Evolutionary conservation across 2,329 filamentous ascomycete species (phyloP).

Genomic region (Sarocladium oryzae): DNA sequence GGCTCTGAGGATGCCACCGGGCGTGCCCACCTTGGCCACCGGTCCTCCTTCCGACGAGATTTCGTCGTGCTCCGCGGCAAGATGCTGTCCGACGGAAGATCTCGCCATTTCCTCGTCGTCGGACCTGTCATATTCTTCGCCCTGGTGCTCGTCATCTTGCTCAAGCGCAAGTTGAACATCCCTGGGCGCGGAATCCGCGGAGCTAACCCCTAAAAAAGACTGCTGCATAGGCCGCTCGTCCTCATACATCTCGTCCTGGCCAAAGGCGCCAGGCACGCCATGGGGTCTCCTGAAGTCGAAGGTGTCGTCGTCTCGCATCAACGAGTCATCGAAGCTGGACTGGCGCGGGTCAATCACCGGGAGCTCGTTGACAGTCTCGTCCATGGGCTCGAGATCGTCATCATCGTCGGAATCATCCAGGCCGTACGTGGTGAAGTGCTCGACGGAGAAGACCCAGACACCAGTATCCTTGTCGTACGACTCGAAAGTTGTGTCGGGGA

Average conservation of each 20-base stretch:
- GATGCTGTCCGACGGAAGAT: conserved; percentile 67
- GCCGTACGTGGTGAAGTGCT: conserved; percentile 94
- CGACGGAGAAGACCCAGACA: conserved; percentile 86
- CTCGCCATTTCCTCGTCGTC: conserved; percentile 70
- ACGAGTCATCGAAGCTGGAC: conserved; percentile 18
- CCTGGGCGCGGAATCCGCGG: conserved; percentile 70
- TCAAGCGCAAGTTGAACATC: conserved; percentile 53
- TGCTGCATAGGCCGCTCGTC: conserved; percentile 49
- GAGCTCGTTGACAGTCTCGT: conserved; percentile 22
- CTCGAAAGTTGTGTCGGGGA: conserved; percentile 75
- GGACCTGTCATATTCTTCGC: conserved; percentile 70
- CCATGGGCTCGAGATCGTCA: conserved; percentile 32
- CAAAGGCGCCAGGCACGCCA: conserved; percentile 74
- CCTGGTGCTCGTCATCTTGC: conserved; percentile 54
- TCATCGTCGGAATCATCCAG: conserved; percentile 73
- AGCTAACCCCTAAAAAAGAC: conserved; percentile 93
- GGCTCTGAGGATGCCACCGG: conserved; percentile 56
- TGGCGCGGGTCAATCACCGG: conserved; percentile 16
- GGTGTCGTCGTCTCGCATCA: conserved; percentile 48
- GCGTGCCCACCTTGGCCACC: conserved; percentile 36
- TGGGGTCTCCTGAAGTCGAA: conserved; percentile 47
- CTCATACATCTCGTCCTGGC: conserved; percentile 46
- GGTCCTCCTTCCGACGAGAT: conserved; percentile 47
- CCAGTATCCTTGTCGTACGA: conserved; percentile 74
- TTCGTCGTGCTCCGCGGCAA: conserved; percentile 66